Evolutionary conservation across 805 yeast species (phyloP).

Genomic region (Monosporozyma aerobia): DNA sequence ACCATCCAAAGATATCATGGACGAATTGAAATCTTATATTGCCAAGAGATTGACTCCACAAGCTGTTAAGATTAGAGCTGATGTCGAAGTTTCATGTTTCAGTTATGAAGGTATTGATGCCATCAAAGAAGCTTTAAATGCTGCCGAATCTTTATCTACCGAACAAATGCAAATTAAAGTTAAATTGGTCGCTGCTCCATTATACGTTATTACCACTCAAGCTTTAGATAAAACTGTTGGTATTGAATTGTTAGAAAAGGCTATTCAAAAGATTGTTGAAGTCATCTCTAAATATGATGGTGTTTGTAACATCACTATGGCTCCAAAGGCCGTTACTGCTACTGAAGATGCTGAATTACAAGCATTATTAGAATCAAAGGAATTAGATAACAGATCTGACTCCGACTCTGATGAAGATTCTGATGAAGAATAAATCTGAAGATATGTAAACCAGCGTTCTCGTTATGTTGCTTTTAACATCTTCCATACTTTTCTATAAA

Average conservation of each 20-base stretch:
- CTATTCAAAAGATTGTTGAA: slow-evolving; percentile 67
- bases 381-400: slow-evolving; percentile 76
- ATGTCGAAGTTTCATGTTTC: slow-evolving; percentile 94
- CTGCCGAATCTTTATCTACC: slow-evolving; percentile 77
- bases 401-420: slow-evolving; percentile 66
- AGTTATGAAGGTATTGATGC: slow-evolving; percentile 97
- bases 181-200: slow-evolving; percentile 93
- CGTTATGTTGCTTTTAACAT: neutral
- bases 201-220: slow-evolving; percentile 87
- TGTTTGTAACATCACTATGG: slow-evolving; percentile 86
- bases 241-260: slow-evolving; percentile 64
- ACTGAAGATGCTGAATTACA: slow-evolving; percentile 97
- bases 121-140: slow-evolving; percentile 75
- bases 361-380: slow-evolving; percentile 89
- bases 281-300: slow-evolving; percentile 72
- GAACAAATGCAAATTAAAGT: slow-evolving; percentile 86
- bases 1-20: slow-evolving; percentile 65
- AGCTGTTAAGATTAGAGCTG: slow-evolving; percentile 97
- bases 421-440: slow-evolving; percentile 32
- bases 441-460: neutral
- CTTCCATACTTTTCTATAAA: neutral
- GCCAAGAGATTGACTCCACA: slow-evolving; percentile 94
- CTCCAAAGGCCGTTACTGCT: slow-evolving; percentile 98
- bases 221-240: slow-evolving; percentile 89
- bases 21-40: slow-evolving; percentile 79